These are phyloP conservation scores for Penstemon barbatus DNA, from an alignment of 257 asterid species.

Conservation along the genomic window DNA sequence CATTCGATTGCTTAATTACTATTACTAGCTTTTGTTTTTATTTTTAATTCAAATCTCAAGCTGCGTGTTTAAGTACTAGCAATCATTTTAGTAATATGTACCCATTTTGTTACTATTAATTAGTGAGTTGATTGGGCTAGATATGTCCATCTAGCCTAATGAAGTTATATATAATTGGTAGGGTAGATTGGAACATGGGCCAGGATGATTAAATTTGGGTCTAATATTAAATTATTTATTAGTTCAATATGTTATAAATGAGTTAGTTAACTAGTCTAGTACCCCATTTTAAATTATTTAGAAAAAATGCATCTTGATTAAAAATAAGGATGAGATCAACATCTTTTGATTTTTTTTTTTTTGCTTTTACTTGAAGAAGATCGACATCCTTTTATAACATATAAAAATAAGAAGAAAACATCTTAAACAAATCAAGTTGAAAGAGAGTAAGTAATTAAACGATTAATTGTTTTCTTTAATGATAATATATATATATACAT, in stretches of 20 bases:
- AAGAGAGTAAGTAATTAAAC: background rate
- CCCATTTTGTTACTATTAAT: too few relatives aligned
- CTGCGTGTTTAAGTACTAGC: too few relatives aligned
- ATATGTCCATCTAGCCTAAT: too few relatives aligned
- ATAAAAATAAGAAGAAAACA: background rate
- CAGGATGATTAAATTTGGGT: too few relatives aligned
- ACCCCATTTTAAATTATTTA: background rate
- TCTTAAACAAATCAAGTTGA: background rate
- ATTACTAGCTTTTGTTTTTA: background rate
- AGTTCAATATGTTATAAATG: too few relatives aligned
- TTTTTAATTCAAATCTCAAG: background rate
- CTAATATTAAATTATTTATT: too few relatives aligned
- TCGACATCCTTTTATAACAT: background rate
- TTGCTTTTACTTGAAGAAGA: background rate
- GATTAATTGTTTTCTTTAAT: slow-evolving; percentile 4
- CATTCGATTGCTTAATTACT: background rate
- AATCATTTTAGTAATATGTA: too few relatives aligned
- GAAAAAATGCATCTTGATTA: background rate
- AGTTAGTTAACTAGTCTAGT: too few relatives aligned
- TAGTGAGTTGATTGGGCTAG: too few relatives aligned
- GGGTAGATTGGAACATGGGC: too few relatives aligned
- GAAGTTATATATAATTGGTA: too few relatives aligned
- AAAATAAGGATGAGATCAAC: background rate
- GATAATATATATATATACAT: background rate
- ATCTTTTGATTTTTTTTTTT: background rate